These are phyloP conservation scores for Rhynchospora breviuscula DNA, from an alignment of 176 grass and related monocot species.

Conservation along the genomic window DNA sequence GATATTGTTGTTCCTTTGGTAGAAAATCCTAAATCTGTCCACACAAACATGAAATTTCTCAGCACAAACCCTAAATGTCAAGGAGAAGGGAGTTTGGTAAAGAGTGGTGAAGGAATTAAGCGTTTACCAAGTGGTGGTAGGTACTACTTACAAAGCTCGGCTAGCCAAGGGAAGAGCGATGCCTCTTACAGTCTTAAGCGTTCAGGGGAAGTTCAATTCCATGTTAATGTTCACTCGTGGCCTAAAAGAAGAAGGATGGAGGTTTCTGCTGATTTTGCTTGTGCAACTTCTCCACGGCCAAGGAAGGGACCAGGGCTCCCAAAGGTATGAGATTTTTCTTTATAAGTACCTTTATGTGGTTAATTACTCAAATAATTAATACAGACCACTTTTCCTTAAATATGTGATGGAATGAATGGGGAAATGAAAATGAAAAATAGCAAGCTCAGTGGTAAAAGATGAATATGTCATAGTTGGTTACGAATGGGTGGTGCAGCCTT, in stretches of 20 bases:
- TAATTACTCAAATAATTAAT: neutral
- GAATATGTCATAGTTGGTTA: neutral
- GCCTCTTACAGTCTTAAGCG: neutral
- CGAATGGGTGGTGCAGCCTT: neutral
- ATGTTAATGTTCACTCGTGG: constrained; percentile 27
- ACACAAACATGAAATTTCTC: neutral
- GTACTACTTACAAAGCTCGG: constrained; percentile 13
- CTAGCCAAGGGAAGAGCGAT: constrained; percentile 6
- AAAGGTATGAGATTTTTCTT: constrained; percentile 8
- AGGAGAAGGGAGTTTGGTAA: constrained; percentile 2
- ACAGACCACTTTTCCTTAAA: neutral
- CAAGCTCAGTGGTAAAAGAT: neutral
- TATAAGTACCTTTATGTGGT: neutral
- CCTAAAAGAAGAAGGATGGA: constrained; percentile 32
- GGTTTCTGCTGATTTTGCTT: neutral
- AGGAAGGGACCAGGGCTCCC: neutral
- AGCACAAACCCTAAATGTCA: constrained; percentile 13
- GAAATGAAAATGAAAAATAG: neutral
- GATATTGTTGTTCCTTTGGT: neutral
- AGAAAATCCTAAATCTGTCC: neutral
- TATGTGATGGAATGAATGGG: neutral
- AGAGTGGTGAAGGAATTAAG: constrained; percentile 19
- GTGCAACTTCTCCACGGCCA: constrained; percentile 27
- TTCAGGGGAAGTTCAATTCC: neutral
- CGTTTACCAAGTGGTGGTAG: constrained; percentile 4